These are phyloP conservation scores for Trichophyton mentagrophytes DNA, from an alignment of 2,329 filamentous ascomycete species.

Conservation along the genomic window DNA sequence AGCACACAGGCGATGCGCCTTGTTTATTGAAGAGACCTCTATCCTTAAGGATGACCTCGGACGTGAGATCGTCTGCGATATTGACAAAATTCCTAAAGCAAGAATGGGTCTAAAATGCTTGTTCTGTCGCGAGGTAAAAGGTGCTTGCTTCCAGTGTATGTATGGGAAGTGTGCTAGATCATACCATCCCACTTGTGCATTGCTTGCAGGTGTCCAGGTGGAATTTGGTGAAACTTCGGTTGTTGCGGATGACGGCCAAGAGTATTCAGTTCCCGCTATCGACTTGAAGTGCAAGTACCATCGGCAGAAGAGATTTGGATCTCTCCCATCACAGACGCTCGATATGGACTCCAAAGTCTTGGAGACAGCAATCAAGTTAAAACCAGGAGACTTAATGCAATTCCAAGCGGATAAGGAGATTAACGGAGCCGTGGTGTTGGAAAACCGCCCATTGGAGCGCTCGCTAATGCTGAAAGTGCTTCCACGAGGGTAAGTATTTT, in stretches of 20 bases:
- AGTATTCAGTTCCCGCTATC: slow-evolving; percentile 84
- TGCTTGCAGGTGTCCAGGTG: slow-evolving; percentile 80
- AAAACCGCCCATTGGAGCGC: slow-evolving; percentile 66
- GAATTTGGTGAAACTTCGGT: slow-evolving; percentile 77
- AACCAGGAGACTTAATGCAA: slow-evolving; percentile 67
- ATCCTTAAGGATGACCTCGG: slow-evolving; percentile 58
- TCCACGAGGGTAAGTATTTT: slow-evolving; percentile 58
- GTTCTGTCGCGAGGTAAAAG: slow-evolving; percentile 84
- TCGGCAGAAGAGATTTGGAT: slow-evolving; percentile 71
- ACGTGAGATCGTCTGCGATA: slow-evolving; percentile 62
- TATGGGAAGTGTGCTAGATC: slow-evolving; percentile 85
- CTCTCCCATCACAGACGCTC: slow-evolving; percentile 53
- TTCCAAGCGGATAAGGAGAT: slow-evolving; percentile 77
- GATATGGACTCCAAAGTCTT: slow-evolving; percentile 58
- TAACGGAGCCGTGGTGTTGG: slow-evolving; percentile 75
- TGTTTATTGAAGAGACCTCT: slow-evolving; percentile 85
- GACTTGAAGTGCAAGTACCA: slow-evolving; percentile 94
- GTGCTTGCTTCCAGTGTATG: slow-evolving; percentile 95
- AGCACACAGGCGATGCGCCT: slow-evolving; percentile 76
- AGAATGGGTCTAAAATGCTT: slow-evolving; percentile 86
- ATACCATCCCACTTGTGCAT: slow-evolving; percentile 90
- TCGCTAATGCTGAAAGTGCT: slow-evolving; percentile 68
- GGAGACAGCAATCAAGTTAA: slow-evolving; percentile 54
- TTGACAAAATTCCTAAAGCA: slow-evolving; percentile 70
- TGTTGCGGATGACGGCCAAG: slow-evolving; percentile 77